Evolutionary conservation across 495 filamentous ascomycete species (phyloP), one percentile per base, ranked within the genome.

Genomic region (Sordaria brevicollis): DNA sequence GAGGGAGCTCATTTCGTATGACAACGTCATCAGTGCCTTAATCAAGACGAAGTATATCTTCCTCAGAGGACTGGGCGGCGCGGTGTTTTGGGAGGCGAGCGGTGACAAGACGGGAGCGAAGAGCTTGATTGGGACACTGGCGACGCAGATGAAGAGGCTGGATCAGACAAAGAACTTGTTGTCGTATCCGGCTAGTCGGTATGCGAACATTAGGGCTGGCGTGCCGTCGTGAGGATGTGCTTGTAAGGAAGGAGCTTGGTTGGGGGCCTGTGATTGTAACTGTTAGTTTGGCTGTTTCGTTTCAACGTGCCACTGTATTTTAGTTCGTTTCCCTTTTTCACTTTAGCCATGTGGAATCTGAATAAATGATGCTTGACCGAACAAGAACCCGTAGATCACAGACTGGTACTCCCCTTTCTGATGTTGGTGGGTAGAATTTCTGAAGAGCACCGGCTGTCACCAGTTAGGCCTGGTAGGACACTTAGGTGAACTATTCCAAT

Each of bases 31-130:
- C 9, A 86, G 89, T 67, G 89, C 87, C 0, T 74, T 76, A 49
- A 66, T 75, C 67, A 97, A 97, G 81, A 86, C 85, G 1, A 76
- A 80, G 65, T 97, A 91, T 74, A 85, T 97, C 66, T 77, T 80
- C 71, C 69, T 82, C 15, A 84, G 83, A 66, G 85, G 87, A 7
- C 83, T 97, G 8, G 93, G 91, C 4, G 93, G 94, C 13, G 89
- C 86, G 0, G 94, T 97, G 88, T 97, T 92, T 86, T 97, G 94
- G 93, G 93, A 97, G 80, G 88, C 87, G 31, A 91, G 88, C 76
- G 89, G 87, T 31, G 94, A 97, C 76, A 89, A 86, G 76, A 74
- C 65, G 1, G 87, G 84, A 2, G 80, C 82, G 5, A 83, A 82
- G 39, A 91, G 90, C 75, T 76, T 94, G 79, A 87, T 94, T 54